These are phyloP conservation scores for Crataegus laevigata DNA, from an alignment of 306 rosid genomes.

Conservation along the genomic window DNA sequence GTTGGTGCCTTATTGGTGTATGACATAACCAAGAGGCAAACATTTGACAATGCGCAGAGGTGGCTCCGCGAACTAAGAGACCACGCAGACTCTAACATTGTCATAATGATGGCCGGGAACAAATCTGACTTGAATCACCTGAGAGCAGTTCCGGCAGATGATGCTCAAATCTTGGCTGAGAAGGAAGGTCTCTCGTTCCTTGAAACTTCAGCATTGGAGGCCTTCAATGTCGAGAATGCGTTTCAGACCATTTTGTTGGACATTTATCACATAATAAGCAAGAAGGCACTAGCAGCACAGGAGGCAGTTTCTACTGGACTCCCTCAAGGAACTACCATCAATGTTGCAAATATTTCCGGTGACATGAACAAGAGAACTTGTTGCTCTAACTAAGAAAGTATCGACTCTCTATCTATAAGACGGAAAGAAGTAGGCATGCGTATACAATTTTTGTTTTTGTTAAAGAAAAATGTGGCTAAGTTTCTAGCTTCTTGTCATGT, in stretches of 20 bases:
- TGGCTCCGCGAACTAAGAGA: slow-evolving; percentile 81
- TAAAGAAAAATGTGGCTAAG: slow-evolving; percentile 10
- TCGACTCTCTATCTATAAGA: neutral
- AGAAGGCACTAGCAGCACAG: slow-evolving; percentile 72
- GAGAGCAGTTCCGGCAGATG: slow-evolving; percentile 49
- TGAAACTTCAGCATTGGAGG: slow-evolving; percentile 75
- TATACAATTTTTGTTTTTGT: slow-evolving; percentile 1
- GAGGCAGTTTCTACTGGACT: slow-evolving; percentile 48
- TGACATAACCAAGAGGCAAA: slow-evolving; percentile 75
- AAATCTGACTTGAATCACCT: slow-evolving; percentile 65
- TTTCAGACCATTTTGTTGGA: slow-evolving; percentile 68
- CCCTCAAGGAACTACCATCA: slow-evolving; percentile 68
- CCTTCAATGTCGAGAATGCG: slow-evolving; percentile 64
- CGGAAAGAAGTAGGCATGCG: slow-evolving; percentile 12
- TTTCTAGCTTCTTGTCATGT: slow-evolving; percentile 13
- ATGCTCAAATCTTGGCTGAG: slow-evolving; percentile 62
- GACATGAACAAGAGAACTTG: slow-evolving; percentile 38
- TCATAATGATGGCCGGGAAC: slow-evolving; percentile 67
- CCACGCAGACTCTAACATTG: slow-evolving; percentile 73
- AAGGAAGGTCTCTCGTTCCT: slow-evolving; percentile 52
- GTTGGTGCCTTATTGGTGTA: slow-evolving; percentile 69
- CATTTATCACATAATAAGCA: slow-evolving; percentile 61
- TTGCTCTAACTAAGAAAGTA: slow-evolving; percentile 46
- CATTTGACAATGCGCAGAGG: slow-evolving; percentile 62
- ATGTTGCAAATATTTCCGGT: slow-evolving; percentile 37